A percentile compares a stretch with the other conserved stretches of the same genome.
Evolutionary conservation across 2,329 filamentous ascomycete genomes (phyloP).

Genomic region (Trichoderma sp.): DNA sequence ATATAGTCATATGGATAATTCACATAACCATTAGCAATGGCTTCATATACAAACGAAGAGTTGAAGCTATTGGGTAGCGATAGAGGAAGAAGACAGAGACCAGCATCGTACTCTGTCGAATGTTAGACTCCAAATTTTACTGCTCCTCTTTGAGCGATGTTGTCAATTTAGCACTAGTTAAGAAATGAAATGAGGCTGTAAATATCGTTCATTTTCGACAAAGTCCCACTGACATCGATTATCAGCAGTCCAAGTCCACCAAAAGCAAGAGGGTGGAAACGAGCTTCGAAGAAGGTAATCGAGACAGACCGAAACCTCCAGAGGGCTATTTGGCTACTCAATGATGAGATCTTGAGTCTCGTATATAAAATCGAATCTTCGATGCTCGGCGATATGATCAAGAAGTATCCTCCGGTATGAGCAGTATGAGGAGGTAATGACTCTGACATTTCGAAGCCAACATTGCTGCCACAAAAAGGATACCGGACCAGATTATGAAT

Average conservation of each 20-base stretch:
- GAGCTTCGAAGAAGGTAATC: neutral
- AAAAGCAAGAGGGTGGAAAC: neutral
- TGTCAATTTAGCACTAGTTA: accelerated
- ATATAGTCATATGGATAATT: neutral
- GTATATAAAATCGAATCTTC: neutral
- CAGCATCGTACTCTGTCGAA: neutral
- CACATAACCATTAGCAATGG: neutral
- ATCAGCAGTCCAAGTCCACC: neutral
- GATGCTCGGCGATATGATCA: neutral
- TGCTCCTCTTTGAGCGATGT: neutral
- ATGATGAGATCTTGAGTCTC: neutral
- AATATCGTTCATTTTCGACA: neutral
- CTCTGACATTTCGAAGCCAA: neutral
- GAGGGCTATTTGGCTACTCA: neutral
- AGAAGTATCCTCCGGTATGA: neutral
- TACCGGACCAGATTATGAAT: neutral
- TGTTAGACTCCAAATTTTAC: neutral
- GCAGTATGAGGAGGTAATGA: neutral
- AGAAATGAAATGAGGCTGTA: accelerated
- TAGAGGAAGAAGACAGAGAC: neutral
- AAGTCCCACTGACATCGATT: neutral
- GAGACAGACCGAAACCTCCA: accelerated
- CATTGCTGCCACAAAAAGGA: neutral
- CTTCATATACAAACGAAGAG: neutral
- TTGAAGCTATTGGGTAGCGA: neutral